Conservation (phyloP, 768 basidiomycete species). For the Pisolithus albus region DNA sequence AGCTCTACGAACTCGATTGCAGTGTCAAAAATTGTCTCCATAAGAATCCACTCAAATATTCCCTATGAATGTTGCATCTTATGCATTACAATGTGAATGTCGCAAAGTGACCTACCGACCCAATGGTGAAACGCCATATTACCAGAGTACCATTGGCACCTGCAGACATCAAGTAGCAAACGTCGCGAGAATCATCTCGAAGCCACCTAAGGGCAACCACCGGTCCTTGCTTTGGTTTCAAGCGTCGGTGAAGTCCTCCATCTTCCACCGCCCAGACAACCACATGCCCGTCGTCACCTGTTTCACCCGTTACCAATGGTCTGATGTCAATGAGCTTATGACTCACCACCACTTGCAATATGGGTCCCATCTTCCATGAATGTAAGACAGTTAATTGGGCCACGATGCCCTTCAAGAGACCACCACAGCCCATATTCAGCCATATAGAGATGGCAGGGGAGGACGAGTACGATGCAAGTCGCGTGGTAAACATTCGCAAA, state of each 20-base stretch:
- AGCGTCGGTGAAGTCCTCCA: neutral
- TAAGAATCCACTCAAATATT: neutral
- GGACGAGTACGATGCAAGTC: too few relatives aligned
- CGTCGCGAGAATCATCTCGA: too few relatives aligned
- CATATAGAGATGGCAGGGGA: neutral
- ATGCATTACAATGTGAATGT: too few relatives aligned
- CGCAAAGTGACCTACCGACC: neutral
- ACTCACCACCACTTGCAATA: slow-evolving; percentile 1
- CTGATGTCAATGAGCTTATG: neutral
- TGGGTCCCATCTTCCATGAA: neutral
- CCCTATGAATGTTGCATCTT: neutral
- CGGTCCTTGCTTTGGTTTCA: slow-evolving; percentile 2
- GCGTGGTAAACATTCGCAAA: too few relatives aligned
- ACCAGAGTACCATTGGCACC: slow-evolving; percentile 3
- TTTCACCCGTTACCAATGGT: neutral
- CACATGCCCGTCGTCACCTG: slow-evolving; percentile 1
- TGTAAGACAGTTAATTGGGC: neutral
- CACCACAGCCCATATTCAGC: neutral
- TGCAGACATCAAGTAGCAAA: neutral
- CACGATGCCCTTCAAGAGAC: neutral
- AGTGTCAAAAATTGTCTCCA: neutral
- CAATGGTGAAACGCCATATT: neutral
- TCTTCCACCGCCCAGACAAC: neutral
- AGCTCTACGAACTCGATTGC: neutral
- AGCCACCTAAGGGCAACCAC: neutral